Evolutionary conservation across 352 stramenopile genomes (phyloP).

Genomic region (Phytophthora pisi): DNA sequence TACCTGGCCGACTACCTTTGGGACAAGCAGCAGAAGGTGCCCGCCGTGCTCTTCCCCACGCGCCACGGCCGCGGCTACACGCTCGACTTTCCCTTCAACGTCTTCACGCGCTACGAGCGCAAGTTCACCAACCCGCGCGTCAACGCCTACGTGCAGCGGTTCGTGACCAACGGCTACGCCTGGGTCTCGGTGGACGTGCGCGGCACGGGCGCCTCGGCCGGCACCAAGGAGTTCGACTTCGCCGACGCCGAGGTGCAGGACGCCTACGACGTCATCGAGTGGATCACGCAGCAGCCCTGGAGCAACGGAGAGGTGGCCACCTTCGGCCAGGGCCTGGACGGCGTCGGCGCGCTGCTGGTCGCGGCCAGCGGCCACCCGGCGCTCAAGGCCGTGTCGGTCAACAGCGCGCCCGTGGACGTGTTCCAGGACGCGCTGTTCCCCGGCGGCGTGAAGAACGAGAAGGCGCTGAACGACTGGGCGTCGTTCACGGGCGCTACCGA

Average conservation of each 20-base stretch:
- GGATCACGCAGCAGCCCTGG: constrained; percentile 81
- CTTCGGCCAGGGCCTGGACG: constrained; percentile 78
- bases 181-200: constrained; percentile 82
- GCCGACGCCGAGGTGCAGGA: constrained; percentile 72
- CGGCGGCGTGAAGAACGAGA: constrained; percentile 77
- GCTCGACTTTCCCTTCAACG: constrained; percentile 79
- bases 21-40: constrained; percentile 62
- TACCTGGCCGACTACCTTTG: constrained; percentile 75
- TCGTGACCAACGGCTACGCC: constrained; percentile 75
- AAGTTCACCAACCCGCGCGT: constrained; percentile 86
- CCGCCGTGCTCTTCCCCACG: constrained; percentile 74
- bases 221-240: constrained; percentile 72
- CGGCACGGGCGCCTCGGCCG: constrained; percentile 74
- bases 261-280: constrained; percentile 79
- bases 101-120: constrained; percentile 67
- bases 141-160: constrained; percentile 72
- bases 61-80: constrained; percentile 83
- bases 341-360: constrained; percentile 65
- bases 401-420: constrained; percentile 70
- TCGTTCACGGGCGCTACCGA: constrained; percentile 82
- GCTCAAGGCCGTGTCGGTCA: constrained; percentile 77
- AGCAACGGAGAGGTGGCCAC: constrained; percentile 78
- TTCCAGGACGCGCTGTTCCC: constrained; percentile 79
- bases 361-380: constrained; percentile 66
- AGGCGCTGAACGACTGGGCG: constrained; percentile 63